Evolutionary conservation across 2,329 filamentous ascomycete species (phyloP), one percentile per base, ranked within the genome.

Genomic region (Xylaria sp.): DNA sequence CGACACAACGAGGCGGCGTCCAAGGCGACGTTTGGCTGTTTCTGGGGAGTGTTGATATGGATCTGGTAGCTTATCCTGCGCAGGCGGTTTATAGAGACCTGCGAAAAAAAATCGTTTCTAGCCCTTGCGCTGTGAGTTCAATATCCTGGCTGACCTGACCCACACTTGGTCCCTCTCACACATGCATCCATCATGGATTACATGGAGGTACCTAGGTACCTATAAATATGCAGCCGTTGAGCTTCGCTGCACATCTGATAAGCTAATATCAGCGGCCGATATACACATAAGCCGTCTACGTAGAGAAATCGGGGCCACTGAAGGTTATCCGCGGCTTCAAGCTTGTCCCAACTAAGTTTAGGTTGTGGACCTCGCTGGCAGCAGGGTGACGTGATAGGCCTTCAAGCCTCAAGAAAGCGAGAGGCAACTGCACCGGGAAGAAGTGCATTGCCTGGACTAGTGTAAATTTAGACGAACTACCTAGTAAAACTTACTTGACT

Each of bases 71-170:
- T 64, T 66, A 65, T 71, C 57, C 49, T 51, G 57, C 48, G 6
- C 15, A 36, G 46, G 43, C 20, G 43, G 18, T 36, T 36, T 36
- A 56, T 49, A 62, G 49, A 48, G 58, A 49, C 57, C 66, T 23
- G 62, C 66, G 54, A 69, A 71, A 70, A 70, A 73, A 73, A 73
- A 72, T 72, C 69, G 57, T 48, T 66, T 52, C 62, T 23, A 62
- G 63, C 48, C 66, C 55, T 70, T 63, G 60, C 62, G 63, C 67
- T 67, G 61, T 55, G 57, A 66, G 60, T 56, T 67, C 60, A 55
- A 33, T 62, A 70, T 60, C 67, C 62, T 64, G 64, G 62, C 28
- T 28, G 25, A 52, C n/a, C 52, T 28, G 67, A 64, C 64, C 66
- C 69, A 66, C 69, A 71, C 52, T 54, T 66, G 69, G 62, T 66